Base-by-base conservation (phyloP, 306 rosid species). In the Rosa chinensis region DNA sequence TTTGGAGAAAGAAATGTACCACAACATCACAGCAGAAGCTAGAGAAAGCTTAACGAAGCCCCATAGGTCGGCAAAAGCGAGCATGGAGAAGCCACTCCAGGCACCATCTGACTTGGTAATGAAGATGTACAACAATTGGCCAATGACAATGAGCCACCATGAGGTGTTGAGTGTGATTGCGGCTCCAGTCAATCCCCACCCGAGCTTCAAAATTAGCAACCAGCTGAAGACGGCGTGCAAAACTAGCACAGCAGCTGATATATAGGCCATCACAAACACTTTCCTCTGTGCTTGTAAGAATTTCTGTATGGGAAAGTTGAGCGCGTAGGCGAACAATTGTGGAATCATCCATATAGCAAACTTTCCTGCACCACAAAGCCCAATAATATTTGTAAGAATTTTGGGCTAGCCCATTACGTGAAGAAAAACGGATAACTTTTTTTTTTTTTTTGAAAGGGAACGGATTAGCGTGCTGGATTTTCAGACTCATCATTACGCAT, bases 231-330 rank as follows among this genome's bases (percentile, higher is more conserved):
- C 0, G 59, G 42, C 3, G 28, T 92, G 95, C 1, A 84, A 2
- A 70, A 90, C 87, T 68, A 92, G 74, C 6, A 85, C 92, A 47
- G 1, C 40, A 20, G 9, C 77, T 43, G 97, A 78, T 66, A 92
- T 55, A 78, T 83, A 87, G 10, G 93, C 77, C 85, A 92, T 90
- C 70, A 92, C 95, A 0, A 68, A 9, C 3, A 89, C 93, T 79
- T 92, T 90, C 55, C 97, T 76, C 79, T 92, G 97, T 56, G 97
- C 69, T 75, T 92, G 97, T 69, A 92, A 85, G 88, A 92, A 92
- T 64, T 92, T 92, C 39, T 86, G 91, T 16, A 90, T 87, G 62
- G 95, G 97, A 66, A 92, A 92, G 56, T 92, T 90, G 32, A 89
- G 0, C 1, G 93, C 92, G 48, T 90, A 89, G 16, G 97, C 97